These are phyloP conservation scores for Ulota crispa DNA, from an alignment of 225 moss, liverwort and hornwort species.

Conservation along the genomic window DNA sequence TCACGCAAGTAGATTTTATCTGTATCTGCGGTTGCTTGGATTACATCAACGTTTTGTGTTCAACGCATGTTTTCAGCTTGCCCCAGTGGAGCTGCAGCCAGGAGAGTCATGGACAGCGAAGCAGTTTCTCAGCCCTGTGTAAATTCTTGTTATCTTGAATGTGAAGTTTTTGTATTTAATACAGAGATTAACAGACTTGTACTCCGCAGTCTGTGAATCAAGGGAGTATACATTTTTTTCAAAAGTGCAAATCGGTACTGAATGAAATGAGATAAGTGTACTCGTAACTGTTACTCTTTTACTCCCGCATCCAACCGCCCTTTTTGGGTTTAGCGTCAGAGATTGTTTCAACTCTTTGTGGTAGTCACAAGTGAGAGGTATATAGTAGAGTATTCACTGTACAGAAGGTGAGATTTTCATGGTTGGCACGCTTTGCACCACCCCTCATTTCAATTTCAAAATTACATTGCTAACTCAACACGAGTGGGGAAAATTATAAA, in stretches of 20 bases:
- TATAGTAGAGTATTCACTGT: too few species aligned
- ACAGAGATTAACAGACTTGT: constrained; percentile 14
- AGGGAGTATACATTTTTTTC: neutral
- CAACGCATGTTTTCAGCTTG: constrained; percentile 51
- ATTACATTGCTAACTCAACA: too few species aligned
- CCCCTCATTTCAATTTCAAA: too few species aligned
- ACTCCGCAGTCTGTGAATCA: constrained; percentile 6
- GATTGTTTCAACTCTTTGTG: too few species aligned
- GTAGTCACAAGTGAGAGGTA: too few species aligned
- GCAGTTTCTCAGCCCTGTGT: constrained; percentile 46
- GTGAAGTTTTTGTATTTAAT: neutral
- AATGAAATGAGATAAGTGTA: neutral
- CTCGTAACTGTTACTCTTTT: neutral
- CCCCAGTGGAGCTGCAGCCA: constrained; percentile 61
- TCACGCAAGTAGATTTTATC: neutral
- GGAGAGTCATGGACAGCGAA: constrained; percentile 73
- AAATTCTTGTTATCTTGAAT: constrained; percentile 28
- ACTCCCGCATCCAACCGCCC: neutral
- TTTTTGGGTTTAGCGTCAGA: too few species aligned
- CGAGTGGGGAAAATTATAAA: too few species aligned
- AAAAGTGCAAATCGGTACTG: neutral
- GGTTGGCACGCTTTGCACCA: too few species aligned
- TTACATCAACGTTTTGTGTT: constrained; percentile 1
- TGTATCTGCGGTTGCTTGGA: constrained; percentile 12
- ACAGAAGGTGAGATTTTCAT: too few species aligned